These are phyloP conservation scores for Solanum sitiens DNA, from an alignment of 257 asterid species.

Conservation along the genomic window DNA sequence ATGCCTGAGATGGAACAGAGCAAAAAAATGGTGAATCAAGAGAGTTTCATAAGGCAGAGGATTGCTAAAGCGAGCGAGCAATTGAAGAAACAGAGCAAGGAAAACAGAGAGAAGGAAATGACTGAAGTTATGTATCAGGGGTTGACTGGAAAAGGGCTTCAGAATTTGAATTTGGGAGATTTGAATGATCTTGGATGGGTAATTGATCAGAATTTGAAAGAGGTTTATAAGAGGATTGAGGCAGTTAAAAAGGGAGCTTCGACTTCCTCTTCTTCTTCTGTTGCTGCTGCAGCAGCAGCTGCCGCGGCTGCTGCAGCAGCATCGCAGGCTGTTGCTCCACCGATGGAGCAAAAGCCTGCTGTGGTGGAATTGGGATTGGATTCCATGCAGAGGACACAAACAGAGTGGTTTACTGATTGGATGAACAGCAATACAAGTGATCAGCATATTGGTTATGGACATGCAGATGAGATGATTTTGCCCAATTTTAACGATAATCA, in stretches of 20 bases:
- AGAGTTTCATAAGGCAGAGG: conserved; percentile 49
- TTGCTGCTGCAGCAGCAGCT: neutral
- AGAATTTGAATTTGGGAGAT: conserved; percentile 33
- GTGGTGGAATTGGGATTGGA: neutral
- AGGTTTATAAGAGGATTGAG: conserved; percentile 49
- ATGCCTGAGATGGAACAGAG: conserved; percentile 94
- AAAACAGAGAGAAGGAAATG: conserved; percentile 64
- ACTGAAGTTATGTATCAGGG: conserved; percentile 62
- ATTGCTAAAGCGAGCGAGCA: conserved; percentile 56
- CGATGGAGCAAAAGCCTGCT: conserved; percentile 3
- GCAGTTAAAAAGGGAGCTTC: conserved; percentile 21
- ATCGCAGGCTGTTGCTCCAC: neutral
- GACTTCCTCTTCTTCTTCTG: neutral
- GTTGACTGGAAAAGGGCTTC: conserved; percentile 42
- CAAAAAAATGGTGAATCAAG: conserved; percentile 86
- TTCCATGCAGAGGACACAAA: conserved; percentile 24
- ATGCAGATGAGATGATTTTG: conserved; percentile 2
- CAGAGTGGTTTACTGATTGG: conserved; percentile 41
- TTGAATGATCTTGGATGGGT: conserved; percentile 58
- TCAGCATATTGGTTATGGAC: conserved; percentile 5
- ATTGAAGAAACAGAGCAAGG: conserved; percentile 53
- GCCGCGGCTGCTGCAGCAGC: neutral
- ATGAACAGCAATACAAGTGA: conserved; percentile 8
- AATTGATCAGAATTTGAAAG: conserved; percentile 52
- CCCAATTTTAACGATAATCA: neutral